Conservation (phyloP, 768 basidiomycete species). For the Porphyrellus cyaneotinctus region DNA sequence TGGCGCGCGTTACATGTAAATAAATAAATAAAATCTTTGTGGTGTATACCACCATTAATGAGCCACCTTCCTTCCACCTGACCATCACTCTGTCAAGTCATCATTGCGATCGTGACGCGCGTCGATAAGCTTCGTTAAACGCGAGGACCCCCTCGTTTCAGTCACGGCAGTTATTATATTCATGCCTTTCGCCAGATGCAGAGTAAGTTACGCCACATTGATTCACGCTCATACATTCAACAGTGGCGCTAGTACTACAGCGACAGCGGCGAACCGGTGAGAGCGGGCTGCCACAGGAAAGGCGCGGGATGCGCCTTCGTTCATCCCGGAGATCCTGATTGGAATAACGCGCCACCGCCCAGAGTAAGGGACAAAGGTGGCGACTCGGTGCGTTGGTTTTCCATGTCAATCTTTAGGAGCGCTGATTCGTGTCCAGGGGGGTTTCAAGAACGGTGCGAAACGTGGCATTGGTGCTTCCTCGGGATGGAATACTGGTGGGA, state of each 20-base stretch:
- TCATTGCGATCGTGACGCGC: not conserved
- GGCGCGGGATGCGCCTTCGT: slow-evolving; percentile 26
- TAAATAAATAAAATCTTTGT: not conserved
- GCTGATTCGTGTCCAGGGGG: slow-evolving; percentile 3
- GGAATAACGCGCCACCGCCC: slow-evolving; percentile 17
- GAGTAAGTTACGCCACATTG: slow-evolving; percentile 14
- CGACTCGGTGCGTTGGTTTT: slow-evolving; percentile 13
- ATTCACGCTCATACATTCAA: slow-evolving; percentile 5
- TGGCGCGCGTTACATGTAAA: too few relatives aligned
- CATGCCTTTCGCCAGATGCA: slow-evolving; percentile 25
- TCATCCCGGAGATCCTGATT: slow-evolving; percentile 28
- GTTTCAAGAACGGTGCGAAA: slow-evolving; percentile 5
- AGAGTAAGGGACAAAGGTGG: slow-evolving; percentile 15
- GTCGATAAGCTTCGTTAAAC: not conserved
- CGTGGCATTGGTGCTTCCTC: not conserved
- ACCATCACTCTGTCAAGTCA: not conserved
- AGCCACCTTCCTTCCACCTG: not conserved
- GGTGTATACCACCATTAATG: not conserved
- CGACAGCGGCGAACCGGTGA: slow-evolving; percentile 25
- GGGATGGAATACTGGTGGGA: not conserved
- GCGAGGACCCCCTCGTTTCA: not conserved
- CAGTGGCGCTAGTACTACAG: slow-evolving; percentile 24
- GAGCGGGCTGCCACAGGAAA: slow-evolving; percentile 25
- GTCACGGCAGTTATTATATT: not conserved
- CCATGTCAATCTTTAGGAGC: not conserved